Evolutionary conservation across 2,329 filamentous ascomycete species (phyloP), one percentile per base, ranked within the genome.

Genomic region (Cryoendolithus antarcticus): DNA sequence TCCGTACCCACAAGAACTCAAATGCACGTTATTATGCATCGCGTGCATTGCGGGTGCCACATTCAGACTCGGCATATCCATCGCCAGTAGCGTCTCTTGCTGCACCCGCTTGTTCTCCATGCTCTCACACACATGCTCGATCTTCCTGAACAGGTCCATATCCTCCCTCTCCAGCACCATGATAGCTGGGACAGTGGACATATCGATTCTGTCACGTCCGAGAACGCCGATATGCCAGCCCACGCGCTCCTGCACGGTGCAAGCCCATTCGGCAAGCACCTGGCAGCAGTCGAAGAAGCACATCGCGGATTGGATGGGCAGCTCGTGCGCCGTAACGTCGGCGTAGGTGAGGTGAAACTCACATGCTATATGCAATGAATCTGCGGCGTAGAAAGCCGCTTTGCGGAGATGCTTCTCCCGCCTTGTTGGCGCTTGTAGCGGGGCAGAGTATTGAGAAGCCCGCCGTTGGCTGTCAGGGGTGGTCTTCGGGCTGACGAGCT

Each of bases 111-210:
- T 94, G 53, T 75, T 69, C 58, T 94, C 85, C 7, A 85, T 78
- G 45, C 75, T 81, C 29, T 72, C 66, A 31, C 95, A 64, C 7
- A 96, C 80, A 46, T 85, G 80, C 48, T 82, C 75, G 15, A 95
- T 77, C 63, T 93, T 94, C 33, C 75, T 71, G 5, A 96, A 65
- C 2, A 96, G 69, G 59, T 89, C 89, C 48, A 82, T 74, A 49
- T 98, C 89, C 55, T 96, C 89, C 11, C 91, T 84, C 53, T 95
- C 88, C 1, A 96, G 70, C 3, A 95, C 72, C 76, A 95, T 86
- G 41, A 93, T 82, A 2, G 80, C 85, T 2, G 86, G 86, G 6
- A 93, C 82, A 49, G 88, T 80, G 1, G 71, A 69, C 37, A 85
- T 71, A 51, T 95, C 86, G 28, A 91, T 75, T 0, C 82, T 73